Base-by-base conservation (phyloP, 768 basidiomycete species). In the Cystobasidium ongulense region DNA sequence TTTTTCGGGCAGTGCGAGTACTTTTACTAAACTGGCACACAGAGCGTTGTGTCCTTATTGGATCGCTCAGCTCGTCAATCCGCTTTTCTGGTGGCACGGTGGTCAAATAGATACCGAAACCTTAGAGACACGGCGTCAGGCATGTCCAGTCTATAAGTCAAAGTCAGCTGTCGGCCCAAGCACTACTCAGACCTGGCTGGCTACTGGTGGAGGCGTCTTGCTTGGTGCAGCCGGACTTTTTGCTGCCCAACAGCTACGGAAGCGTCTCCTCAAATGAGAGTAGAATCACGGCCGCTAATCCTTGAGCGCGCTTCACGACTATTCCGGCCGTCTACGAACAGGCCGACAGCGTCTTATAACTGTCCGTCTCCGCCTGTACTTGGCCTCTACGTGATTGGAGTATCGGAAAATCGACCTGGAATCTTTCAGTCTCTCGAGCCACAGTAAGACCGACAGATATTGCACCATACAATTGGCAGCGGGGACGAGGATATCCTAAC, bases 11-110 rank as follows among this genome's bases (percentile, higher is more conserved):
- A 71, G 54, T 27, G 18, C 33, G n/a, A 33, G 18, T 11, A 54
- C 53, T 15, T 5, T 33, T n/a, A 43, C 18, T 4, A 54, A 43
- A n/a, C 59, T 53, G 68, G 33, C 18, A 13, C 31, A 36, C 18
- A 23, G 68, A 8, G 31, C 41, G 10, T n/a, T 46, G 4, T 71
- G 68, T 27, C 68, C 68, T 2, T 71, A 71, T 29, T 71, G 68
- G 68, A n/a, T 35, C 8, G 3, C 38, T 27, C 68, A 71, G 68
- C 50, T 36, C 8, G 25, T 71, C 29, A 71, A 71, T 59, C 68
- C 68, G 52, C 10, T 15, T n/a, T 54, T 46, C 29, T 71, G 68
- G 68, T 38, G 3, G 52, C 8, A 59, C 15, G 35, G 33, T 15
- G 29, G 68, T 15, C 53, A 61, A 27, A 29, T 36, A 10, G 33